These are phyloP conservation scores for Liriodendron chinense DNA, from an alignment of 164 flowering plant genomes.

Conservation along the genomic window DNA sequence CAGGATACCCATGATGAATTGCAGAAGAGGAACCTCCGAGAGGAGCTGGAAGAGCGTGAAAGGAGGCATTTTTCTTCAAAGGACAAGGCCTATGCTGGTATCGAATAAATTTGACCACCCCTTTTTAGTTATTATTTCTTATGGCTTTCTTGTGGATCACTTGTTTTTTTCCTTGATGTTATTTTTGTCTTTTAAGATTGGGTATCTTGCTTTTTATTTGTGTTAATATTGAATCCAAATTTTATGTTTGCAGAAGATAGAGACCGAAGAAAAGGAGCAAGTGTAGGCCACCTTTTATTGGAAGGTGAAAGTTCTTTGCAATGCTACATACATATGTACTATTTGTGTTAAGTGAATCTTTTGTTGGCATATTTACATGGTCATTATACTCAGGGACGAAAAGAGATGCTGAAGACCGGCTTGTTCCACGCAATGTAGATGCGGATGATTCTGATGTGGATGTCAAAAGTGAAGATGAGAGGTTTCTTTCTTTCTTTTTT, in stretches of 20 bases:
- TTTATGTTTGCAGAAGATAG: constrained; percentile 70
- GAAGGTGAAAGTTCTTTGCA: constrained; percentile 54
- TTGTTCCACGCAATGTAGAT: constrained; percentile 72
- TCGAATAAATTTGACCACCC: background rate
- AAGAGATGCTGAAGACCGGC: constrained; percentile 81
- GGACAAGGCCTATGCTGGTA: constrained; percentile 48
- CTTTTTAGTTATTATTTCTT: background rate
- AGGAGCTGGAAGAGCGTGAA: constrained; percentile 89
- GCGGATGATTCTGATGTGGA: constrained; percentile 98
- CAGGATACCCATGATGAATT: constrained; percentile 92
- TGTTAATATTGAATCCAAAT: constrained; percentile 6
- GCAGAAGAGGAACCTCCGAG: constrained; percentile 80
- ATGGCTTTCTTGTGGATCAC: no score
- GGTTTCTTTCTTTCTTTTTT: constrained; percentile 31
- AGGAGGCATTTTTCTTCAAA: constrained; percentile 86
- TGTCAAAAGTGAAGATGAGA: constrained; percentile 69
- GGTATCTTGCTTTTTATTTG: background rate
- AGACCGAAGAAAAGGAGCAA: constrained; percentile 70
- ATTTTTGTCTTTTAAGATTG: background rate
- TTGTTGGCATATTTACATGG: background rate
- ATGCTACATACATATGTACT: background rate
- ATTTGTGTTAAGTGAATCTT: background rate
- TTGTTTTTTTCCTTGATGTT: background rate
- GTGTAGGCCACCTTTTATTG: constrained; percentile 51
- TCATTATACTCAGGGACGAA: constrained; percentile 46